Percentiles rank a stretch among this genome's conserved stretches.
Evolutionary conservation across 495 filamentous ascomycete species (phyloP).

Genomic region (Neurospora terricola): DNA sequence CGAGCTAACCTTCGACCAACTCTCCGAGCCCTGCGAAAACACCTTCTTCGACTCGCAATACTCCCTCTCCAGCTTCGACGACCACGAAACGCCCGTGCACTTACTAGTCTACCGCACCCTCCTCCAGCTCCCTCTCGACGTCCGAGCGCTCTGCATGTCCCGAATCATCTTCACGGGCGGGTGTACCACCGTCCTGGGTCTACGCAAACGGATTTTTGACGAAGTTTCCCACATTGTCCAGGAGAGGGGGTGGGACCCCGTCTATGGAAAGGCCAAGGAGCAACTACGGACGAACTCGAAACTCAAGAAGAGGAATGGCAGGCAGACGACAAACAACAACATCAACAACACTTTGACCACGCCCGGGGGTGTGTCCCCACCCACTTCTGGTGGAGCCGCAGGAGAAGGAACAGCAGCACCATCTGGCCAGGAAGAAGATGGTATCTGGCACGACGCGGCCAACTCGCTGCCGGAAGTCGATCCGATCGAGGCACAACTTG

Average conservation of each 20-base stretch:
- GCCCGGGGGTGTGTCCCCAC: not conserved
- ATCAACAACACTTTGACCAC: not conserved
- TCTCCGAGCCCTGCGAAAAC: conserved; percentile 66
- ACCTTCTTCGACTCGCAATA: conserved; percentile 53
- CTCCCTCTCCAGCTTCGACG: conserved; percentile 51
- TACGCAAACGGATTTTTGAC: conserved; percentile 67
- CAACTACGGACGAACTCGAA: conserved; percentile 44
- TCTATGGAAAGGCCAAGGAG: conserved; percentile 52
- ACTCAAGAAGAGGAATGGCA: conserved; percentile 31
- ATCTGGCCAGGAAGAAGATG: conserved; percentile 11
- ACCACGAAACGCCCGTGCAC: conserved; percentile 71
- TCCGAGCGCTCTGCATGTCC: conserved; percentile 76
- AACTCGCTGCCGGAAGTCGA: conserved; percentile 43
- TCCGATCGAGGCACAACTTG: conserved; percentile 54
- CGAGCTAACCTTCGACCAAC: conserved; percentile 52
- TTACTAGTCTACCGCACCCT: conserved; percentile 67
- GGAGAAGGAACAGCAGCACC: not conserved
- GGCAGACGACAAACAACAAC: conserved; percentile 6
- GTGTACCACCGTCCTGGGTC: conserved; percentile 65
- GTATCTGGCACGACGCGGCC: conserved; percentile 32
- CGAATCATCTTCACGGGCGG: conserved; percentile 84
- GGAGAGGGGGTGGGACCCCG: conserved; percentile 63
- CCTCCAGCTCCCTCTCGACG: conserved; percentile 66
- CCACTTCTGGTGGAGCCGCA: not conserved
- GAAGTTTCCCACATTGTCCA: conserved; percentile 59